Conservation (phyloP, 2,329 filamentous ascomycete species). For the Didymella segeticola region DNA sequence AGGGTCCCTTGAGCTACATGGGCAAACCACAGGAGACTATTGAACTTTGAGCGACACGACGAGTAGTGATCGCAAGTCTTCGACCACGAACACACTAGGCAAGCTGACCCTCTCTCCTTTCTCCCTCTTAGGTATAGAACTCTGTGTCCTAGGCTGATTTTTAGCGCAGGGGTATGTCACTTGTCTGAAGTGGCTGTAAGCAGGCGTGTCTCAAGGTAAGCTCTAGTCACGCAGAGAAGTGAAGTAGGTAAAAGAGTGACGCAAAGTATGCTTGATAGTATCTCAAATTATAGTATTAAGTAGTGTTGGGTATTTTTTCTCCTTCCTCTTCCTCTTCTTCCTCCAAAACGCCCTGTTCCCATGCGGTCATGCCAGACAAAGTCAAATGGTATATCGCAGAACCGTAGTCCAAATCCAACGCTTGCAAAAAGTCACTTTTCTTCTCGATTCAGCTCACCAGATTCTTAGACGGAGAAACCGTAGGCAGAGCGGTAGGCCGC, state of each 20-base stretch:
- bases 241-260: neutral
- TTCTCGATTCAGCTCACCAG: neutral
- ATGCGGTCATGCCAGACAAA: conserved; percentile 10
- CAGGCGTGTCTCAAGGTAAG: conserved; percentile 7
- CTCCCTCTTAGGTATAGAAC: conserved; percentile 16
- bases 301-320: conserved; percentile 5
- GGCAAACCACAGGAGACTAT: conserved; percentile 35
- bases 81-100: conserved; percentile 3
- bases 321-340: neutral
- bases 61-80: neutral
- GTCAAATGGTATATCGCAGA: conserved; percentile 22
- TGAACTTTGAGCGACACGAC: conserved; percentile 29
- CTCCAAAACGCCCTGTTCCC: conserved; percentile 1
- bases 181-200: neutral
- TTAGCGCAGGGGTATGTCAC: conserved; percentile 14
- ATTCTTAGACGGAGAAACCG: conserved; percentile 9
- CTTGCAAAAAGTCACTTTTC: conserved; percentile 17
- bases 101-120: conserved; percentile 10
- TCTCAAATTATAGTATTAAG: conserved; percentile 18
- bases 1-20: conserved; percentile 68
- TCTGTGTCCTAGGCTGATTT: conserved; percentile 22
- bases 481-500: conserved; percentile 29
- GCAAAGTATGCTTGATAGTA: conserved; percentile 14
- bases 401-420: conserved; percentile 19
- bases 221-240: neutral